Evolutionary conservation across 129 eudicot species (phyloP), one percentile per base, ranked within the genome.

Genomic region (Flaveria trinervia): DNA sequence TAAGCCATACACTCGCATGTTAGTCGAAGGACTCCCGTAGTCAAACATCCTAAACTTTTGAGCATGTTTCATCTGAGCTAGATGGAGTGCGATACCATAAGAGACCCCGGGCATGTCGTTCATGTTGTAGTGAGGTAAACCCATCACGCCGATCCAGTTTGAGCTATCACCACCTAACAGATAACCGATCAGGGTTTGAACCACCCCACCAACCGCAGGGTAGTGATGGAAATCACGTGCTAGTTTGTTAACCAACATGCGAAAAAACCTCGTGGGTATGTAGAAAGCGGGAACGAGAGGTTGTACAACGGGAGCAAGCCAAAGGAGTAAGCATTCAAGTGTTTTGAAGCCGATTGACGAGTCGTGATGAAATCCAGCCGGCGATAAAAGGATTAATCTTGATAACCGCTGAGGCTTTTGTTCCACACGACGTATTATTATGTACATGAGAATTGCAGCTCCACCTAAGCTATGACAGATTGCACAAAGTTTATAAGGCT

Each of bases 161-260:
- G 98, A 93, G 72, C 92, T 87, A 71, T 93, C 98, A 5, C 98
- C 98, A 20, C 98, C 98, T 0, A 89, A 82, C 22, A 87, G 82
- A 48, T 93, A 91, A 77, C 98, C 84, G 78, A 93, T 85, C 9
- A 93, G 86, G 77, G 98, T 91, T 74, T 93, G 98, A 13, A 93
- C 97, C 13, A 93, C 87, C 23, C 98, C 98, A 26, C 98, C 98
- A n/a, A 93, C 97, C 10, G 97, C 98, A 8, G 98, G 98, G 72
- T 91, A 83, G 78, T 91, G 91, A 67, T 91, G 91, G 82, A 93
- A 92, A 79, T 93, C 98, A 0, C 98, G 97, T 0, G 98, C 98
- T 78, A 93, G 66, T 67, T 93, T 93, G 74, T 93, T 93, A 3
- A 93, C 59, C 70, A 93, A 75, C 98, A 93, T 91, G 59, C 98